A percentile compares a stretch with the other conserved stretches of the same genome.
These are phyloP conservation scores for Schizophyllum commune DNA, from an alignment of 1,284 basidiomycete genomes.

Conservation along the genomic window DNA sequence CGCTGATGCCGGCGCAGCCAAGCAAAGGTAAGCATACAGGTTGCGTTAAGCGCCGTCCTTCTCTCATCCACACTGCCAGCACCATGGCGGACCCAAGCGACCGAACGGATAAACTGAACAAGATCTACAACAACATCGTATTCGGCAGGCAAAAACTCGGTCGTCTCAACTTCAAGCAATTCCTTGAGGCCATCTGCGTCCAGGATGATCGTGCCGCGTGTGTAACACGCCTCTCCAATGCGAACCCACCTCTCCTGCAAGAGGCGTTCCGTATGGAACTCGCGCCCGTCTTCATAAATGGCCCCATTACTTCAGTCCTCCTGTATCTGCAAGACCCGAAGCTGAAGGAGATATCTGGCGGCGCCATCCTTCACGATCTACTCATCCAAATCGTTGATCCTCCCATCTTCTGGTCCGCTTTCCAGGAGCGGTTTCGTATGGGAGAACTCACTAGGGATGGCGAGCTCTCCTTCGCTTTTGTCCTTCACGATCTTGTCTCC, in stretches of 20 bases:
- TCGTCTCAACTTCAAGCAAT: neutral
- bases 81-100: neutral
- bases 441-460: conserved; percentile 1
- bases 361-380: neutral
- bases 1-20: neutral
- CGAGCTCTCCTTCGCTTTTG: conserved; percentile 2
- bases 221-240: neutral
- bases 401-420: conserved; percentile 3
- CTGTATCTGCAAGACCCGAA: neutral
- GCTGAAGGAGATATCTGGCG: neutral
- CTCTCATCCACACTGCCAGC: neutral
- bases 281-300: neutral
- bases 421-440: neutral
- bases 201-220: neutral
- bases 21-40: neutral
- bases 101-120: neutral
- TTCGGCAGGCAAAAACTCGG: neutral
- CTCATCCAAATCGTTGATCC: conserved; percentile 1
- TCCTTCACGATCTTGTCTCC: conserved; percentile 2
- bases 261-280: conserved; percentile 4
- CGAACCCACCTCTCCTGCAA: neutral
- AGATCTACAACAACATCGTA: neutral
- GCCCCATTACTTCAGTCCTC: neutral
- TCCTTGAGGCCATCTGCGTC: neutral
- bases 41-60: neutral